phyloP scores from a whole-genome alignment of 2,329 filamentous ascomycete genomes.

The Emericellopsis cladophorae region DNA sequence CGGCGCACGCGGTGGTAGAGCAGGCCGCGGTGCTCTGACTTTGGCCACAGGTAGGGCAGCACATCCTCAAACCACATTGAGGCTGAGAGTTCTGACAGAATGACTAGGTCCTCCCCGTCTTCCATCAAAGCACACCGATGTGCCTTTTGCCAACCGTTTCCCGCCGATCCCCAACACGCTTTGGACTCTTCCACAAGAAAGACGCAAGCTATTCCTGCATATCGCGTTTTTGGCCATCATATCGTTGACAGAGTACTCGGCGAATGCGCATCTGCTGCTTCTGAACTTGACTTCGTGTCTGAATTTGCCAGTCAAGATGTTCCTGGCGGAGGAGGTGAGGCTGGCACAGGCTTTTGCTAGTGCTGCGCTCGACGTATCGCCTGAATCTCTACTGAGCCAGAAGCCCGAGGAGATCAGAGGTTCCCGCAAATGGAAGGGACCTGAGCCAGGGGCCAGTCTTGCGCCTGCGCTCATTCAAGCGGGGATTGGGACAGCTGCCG shows the following conservation, averaged over 20 bases:
- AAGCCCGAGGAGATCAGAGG: slow-evolving; percentile 48
- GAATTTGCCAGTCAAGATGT: slow-evolving; percentile 48
- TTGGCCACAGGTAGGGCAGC: slow-evolving; percentile 21
- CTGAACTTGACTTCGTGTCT: slow-evolving; percentile 59
- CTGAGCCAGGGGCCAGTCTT: slow-evolving; percentile 56
- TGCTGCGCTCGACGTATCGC: slow-evolving; percentile 43
- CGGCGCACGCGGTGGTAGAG: slow-evolving; percentile 18
- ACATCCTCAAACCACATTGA: too few species aligned
- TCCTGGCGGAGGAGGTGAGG: slow-evolving; percentile 61
- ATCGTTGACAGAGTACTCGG: slow-evolving; percentile 65
- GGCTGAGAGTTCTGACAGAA: too few species aligned
- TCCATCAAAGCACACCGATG: slow-evolving; percentile 29
- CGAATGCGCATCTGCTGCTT: slow-evolving; percentile 61
- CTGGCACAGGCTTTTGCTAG: slow-evolving; percentile 64
- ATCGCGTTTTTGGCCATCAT: slow-evolving; percentile 59
- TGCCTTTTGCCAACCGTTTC: slow-evolving; percentile 35
- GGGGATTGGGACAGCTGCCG: slow-evolving; percentile 67
- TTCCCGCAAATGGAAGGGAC: slow-evolving; percentile 54
- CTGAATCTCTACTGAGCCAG: slow-evolving; percentile 15
- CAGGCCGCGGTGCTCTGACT: slow-evolving; percentile 12
- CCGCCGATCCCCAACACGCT: slow-evolving; percentile 49
- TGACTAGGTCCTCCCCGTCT: slow-evolving; percentile 23
- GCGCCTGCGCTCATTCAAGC: slow-evolving; percentile 66
- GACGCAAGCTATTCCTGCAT: slow-evolving; percentile 57
- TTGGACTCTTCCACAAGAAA: slow-evolving; percentile 43